phyloP scores from a whole-genome alignment of 257 asterid species.

The Penstemon eatonii region DNA sequence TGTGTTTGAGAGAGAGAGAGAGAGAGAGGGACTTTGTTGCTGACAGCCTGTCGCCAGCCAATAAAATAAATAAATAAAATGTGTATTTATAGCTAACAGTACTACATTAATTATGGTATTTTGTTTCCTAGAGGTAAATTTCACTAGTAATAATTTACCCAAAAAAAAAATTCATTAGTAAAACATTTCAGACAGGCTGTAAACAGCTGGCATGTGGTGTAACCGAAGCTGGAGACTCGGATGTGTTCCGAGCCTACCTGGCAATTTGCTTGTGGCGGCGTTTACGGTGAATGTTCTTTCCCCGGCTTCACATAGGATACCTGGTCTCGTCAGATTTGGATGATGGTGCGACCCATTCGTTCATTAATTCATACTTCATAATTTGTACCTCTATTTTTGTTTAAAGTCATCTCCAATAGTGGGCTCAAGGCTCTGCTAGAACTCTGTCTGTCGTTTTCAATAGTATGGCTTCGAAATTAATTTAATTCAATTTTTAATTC shows the following conservation, averaged over 20 bases:
- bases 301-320: background rate
- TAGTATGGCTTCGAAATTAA: no score
- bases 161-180: background rate
- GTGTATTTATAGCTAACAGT: no score
- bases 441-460: no score
- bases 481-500: no score
- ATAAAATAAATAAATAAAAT: constrained; percentile 41
- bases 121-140: background rate
- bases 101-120: background rate
- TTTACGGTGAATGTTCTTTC: constrained; percentile 6
- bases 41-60: constrained; percentile 91
- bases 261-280: background rate
- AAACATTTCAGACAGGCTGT: constrained; percentile 44
- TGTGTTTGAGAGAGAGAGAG: constrained; percentile 24
- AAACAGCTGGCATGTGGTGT: constrained; percentile 38
- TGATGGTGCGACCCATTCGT: no score
- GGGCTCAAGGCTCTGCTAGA: no score
- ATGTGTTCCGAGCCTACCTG: background rate
- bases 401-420: no score
- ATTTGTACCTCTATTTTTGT: no score
- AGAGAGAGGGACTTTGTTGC: constrained; percentile 66
- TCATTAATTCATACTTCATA: no score
- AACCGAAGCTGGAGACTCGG: background rate
- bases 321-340: no score
- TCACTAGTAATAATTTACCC: background rate